Base-by-base conservation (phyloP, 2,329 filamentous ascomycete genomes). In the Aspergillus sp. region DNA sequence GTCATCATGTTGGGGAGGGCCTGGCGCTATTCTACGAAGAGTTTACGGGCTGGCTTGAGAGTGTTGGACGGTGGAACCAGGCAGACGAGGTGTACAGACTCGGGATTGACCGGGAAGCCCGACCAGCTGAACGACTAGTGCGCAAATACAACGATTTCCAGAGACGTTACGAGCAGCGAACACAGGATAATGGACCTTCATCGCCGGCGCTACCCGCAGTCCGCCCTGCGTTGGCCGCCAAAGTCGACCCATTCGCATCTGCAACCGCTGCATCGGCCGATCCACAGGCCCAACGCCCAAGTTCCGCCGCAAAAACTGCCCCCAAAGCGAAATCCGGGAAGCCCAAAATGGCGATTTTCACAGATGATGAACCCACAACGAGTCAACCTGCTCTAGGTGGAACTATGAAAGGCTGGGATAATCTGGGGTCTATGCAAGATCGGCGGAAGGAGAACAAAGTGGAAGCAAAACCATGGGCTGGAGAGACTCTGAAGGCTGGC, bases 21-120 rank as follows among this genome's bases (percentile, higher is more conserved):
- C 84, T 99, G 3, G 95, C 95, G 1, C 82, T 98, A 3, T 99
- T 93, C 77, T 99, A 99, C 77, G 95, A 99, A 75, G 95, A 98
- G 73, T 99, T 96, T 74, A 93, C 95, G 1, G 90, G 88, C 1
- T 98, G 93, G 92, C 82, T 99, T 7, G 95, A 99, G 79, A 84
- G 87, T 41, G 91, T 89, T 7, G 91, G 88, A 15, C 84, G 94
- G 66, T 97, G 92, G 91, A 85, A 83, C 23, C 95, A 99, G 76
- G 94, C 95, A 0, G 93, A 97, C 69, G 95, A 99, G 76, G 91
- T 99, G 0, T 98, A 96, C 76, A 89, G 89, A 69, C 82, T 97
- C 66, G 95, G 95, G 2, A 90, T 99, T 57, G 91, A 97, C 76
- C 88, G 89, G 47, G 93, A 96, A 70, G 95, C 95, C 3, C 85